These are phyloP conservation scores for Helicostylum pulchrum DNA, from an alignment of 192 early-diverging fungal species.

Conservation along the genomic window DNA sequence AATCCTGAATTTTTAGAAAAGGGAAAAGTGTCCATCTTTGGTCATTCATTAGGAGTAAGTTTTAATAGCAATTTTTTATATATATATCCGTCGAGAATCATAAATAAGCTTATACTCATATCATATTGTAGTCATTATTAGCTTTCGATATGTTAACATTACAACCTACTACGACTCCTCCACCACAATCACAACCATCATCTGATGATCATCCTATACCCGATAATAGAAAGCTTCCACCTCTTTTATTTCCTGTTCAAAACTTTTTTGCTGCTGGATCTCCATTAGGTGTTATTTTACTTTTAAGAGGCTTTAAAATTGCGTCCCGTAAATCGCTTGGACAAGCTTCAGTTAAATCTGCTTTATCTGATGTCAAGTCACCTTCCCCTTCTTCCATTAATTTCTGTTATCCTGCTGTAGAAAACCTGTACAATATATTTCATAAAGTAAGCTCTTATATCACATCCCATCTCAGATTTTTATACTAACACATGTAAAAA, in stretches of 20 bases:
- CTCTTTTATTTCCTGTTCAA: slow-evolving; percentile 46
- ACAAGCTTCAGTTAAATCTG: neutral
- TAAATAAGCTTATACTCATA: neutral
- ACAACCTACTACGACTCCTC: slow-evolving; percentile 46
- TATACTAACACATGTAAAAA: neutral
- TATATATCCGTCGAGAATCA: neutral
- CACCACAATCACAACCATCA: slow-evolving; percentile 2
- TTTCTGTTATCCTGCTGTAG: slow-evolving; percentile 60
- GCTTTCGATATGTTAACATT: slow-evolving; percentile 75
- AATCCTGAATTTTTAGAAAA: slow-evolving; percentile 69
- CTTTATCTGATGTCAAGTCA: slow-evolving; percentile 17
- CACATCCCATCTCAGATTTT: slow-evolving; percentile 13
- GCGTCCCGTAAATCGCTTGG: slow-evolving; percentile 42
- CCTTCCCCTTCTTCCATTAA: slow-evolving; percentile 36
- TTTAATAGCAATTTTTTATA: neutral
- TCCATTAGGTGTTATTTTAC: slow-evolving; percentile 75
- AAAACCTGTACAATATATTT: slow-evolving; percentile 81
- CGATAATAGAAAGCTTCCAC: slow-evolving; percentile 12
- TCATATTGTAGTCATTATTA: slow-evolving; percentile 63
- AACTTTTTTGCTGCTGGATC: slow-evolving; percentile 83
- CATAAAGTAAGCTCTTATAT: slow-evolving; percentile 43
- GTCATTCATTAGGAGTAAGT: slow-evolving; percentile 72
- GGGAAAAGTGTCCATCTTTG: slow-evolving; percentile 74
- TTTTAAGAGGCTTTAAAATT: slow-evolving; percentile 72
- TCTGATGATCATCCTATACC: slow-evolving; percentile 14